Conservation (phyloP, 225 moss, liverwort and hornwort genomes). For the Pleurozium schreberi region DNA sequence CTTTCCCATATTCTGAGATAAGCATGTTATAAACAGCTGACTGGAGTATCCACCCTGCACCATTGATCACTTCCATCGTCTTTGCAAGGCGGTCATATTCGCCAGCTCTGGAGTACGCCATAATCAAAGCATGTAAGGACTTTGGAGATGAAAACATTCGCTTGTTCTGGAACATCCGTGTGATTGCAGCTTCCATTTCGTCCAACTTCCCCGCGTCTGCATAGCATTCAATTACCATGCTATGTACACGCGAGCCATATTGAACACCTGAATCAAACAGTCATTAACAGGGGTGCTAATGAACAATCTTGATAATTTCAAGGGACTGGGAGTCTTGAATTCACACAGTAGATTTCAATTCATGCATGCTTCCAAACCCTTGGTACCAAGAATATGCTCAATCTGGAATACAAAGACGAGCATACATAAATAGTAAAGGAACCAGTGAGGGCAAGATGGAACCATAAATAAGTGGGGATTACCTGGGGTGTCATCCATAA, state of each 20-base stretch:
- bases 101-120: slow-evolving; percentile 41
- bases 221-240: too few species aligned
- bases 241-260: too few species aligned
- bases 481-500: too few species aligned
- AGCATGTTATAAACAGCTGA: slow-evolving; percentile 44
- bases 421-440: too few species aligned
- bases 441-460: too few species aligned
- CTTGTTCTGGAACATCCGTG: slow-evolving; percentile 59
- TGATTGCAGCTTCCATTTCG: too few species aligned
- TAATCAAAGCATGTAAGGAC: slow-evolving; percentile 52
- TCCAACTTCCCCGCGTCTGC: too few species aligned
- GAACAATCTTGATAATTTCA: too few species aligned
- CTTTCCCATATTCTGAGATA: slow-evolving; percentile 71
- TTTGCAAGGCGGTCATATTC: slow-evolving; percentile 40
- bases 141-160: slow-evolving; percentile 66
- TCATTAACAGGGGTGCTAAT: neutral
- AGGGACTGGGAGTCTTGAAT: neutral
- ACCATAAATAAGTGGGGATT: too few species aligned
- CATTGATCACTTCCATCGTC: slow-evolving; percentile 46
- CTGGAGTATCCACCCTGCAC: slow-evolving; percentile 74
- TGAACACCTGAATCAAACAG: slow-evolving; percentile 1
- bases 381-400: neutral
- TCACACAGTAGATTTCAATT: neutral
- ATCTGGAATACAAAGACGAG: too few species aligned
- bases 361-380: neutral